Conservation (phyloP, 208 protist genomes). For the Leishmania braziliensis region DNA sequence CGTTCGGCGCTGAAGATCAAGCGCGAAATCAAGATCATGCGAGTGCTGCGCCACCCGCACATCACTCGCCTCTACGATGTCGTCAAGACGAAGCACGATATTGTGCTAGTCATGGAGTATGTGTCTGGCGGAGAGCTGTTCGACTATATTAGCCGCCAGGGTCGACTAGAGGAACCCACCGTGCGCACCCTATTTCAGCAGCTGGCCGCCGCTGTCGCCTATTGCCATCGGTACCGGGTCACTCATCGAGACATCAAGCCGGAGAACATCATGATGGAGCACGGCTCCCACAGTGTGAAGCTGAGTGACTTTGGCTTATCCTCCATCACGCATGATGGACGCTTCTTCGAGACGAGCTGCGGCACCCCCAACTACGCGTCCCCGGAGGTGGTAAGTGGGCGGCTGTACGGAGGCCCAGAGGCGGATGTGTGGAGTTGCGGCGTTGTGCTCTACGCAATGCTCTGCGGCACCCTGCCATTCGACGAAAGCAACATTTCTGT, state of each 20-base stretch:
- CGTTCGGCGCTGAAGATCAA: constrained; percentile 90
- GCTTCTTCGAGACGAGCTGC: constrained; percentile 88
- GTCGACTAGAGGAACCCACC: constrained; percentile 90
- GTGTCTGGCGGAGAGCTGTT: constrained; percentile 98
- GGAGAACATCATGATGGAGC: constrained; percentile 95
- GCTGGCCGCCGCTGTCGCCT: constrained; percentile 97
- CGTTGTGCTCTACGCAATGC: constrained; percentile 89
- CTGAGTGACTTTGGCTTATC: constrained; percentile 88
- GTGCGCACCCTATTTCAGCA: constrained; percentile 96
- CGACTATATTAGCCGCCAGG: constrained; percentile 97
- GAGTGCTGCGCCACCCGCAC: constrained; percentile 97
- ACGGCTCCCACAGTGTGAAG: constrained; percentile 71
- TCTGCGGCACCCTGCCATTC: constrained; percentile 78
- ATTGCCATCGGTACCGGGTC: constrained; percentile 95
- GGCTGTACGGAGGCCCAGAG: constrained; percentile 76
- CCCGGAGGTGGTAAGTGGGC: constrained; percentile 80
- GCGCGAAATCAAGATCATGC: constrained; percentile 98
- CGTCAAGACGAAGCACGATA: constrained; percentile 96
- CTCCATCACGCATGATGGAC: constrained; percentile 74
- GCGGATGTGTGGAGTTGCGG: constrained; percentile 90
- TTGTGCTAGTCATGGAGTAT: constrained; percentile 98
- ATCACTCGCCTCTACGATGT: constrained; percentile 98
- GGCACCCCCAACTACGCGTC: constrained; percentile 89
- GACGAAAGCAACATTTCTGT: constrained; percentile 66
- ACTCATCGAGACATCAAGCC: constrained; percentile 96